Evolutionary conservation across 2,329 filamentous ascomycete genomes (phyloP), one percentile per base, ranked within the genome.

Genomic region (Pezicula radicicola): DNA sequence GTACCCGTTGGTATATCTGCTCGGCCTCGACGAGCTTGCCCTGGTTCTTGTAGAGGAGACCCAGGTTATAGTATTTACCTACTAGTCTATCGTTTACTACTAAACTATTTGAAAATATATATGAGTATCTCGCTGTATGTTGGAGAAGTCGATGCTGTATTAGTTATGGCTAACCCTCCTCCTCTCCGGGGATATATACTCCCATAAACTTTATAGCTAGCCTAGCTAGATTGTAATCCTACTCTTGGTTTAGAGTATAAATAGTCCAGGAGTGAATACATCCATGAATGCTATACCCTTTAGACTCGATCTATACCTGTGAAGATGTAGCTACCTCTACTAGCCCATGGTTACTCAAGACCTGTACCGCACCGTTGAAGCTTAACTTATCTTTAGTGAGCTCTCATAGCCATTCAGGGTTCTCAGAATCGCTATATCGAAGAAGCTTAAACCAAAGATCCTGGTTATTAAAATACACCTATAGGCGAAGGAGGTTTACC

Each of bases 401-500:
- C 9, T 33, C 52, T 49, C 56, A n/a, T 27, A 65, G 48, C 63
- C 61, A 66, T 1, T 25, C 15, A 2, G 61, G 64, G 5, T 47
- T 46, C 19, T 33, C 8, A n/a, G 45, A 50, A 27, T 46, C 33
- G 35, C 48, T 46, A n/a, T 57, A 66, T 66, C 2, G 54, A 64
- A 77, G 54, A n/a, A 77, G 63, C 49, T 75, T 67, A 55, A 66
- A 75, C 74, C 70, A 78, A 4, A 78, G 55, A 52, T 75, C 71
- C 12, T 70, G 61, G 54, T 72, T 71, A 54, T 70, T 66, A 50
- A 78, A 72, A 51, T 65, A 71, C n/a, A 70, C 71, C 66, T 70
- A 72, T n/a, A n/a, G n/a, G n/a, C n/a, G 12, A 74, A 59, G n/a
- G 1, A 76, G 61, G 25, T 63, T 57, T 21, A 70, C 69, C 42